A percentile compares a stretch with the other conserved stretches of the same genome.
Evolutionary conservation across 164 flowering plant species (phyloP).

Genomic region (Annona cherimola): DNA sequence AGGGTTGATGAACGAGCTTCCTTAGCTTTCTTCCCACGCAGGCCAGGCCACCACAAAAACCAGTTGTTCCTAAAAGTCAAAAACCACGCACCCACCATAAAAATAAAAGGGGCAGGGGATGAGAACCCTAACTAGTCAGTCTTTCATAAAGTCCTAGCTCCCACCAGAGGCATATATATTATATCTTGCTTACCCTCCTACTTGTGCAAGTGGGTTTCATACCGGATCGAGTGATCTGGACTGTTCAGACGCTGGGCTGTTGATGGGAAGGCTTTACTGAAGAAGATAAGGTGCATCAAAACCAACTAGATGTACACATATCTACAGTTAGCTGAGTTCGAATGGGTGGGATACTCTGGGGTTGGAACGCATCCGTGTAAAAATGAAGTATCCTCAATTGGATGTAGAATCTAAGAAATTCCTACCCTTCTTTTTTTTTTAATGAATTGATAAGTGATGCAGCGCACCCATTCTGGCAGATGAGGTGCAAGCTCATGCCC

Average conservation of each 20-base stretch:
- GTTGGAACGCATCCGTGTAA: neutral
- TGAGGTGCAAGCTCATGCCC: slow-evolving; percentile 15
- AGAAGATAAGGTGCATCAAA: neutral
- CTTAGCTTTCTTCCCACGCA: neutral
- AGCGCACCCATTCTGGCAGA: neutral
- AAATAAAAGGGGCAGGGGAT: neutral
- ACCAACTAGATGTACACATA: neutral
- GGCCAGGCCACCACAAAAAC: neutral
- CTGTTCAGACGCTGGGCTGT: neutral
- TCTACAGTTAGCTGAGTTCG: neutral
- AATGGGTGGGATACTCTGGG: neutral
- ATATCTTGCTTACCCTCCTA: neutral
- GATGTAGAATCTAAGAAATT: neutral
- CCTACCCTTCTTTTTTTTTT: neutral
- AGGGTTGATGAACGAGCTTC: neutral
- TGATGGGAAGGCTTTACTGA: neutral
- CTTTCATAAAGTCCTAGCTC: neutral
- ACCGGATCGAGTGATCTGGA: neutral
- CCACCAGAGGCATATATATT: neutral
- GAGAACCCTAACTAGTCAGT: slow-evolving; percentile 3
- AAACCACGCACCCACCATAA: neutral
- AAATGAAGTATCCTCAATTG: neutral
- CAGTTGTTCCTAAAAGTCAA: slow-evolving; percentile 9
- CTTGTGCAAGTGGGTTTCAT: neutral
- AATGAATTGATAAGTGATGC: neutral